Evolutionary conservation across 768 basidiomycete genomes (phyloP), one percentile per base, ranked within the genome.

Genomic region (Rhodotorula diobovata): DNA sequence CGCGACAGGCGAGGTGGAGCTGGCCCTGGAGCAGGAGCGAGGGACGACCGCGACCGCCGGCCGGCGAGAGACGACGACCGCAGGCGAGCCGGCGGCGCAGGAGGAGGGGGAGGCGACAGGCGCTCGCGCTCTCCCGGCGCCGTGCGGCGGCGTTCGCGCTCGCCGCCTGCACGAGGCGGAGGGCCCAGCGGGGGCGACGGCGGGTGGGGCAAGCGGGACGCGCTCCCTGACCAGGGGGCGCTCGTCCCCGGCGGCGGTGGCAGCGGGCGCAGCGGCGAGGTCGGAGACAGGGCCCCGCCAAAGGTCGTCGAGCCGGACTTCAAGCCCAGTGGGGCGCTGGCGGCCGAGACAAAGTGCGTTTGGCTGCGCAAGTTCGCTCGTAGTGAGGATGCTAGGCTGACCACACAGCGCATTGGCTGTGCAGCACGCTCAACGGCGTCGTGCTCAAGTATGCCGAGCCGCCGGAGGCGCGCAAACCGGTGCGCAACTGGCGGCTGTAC

Each of bases 371-470:
- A 14, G 32, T 7, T 32, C 4, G 30, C 58, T 32, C 12, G 10
- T 45, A 6, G 23, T 28, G 48, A 21, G 48, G 6, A 10, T 35
- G 18, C 4, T 16, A 28, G 51, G 48, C 50, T 25, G 28, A 23
- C 18, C 9, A 6, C 51, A 14, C 3, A 5, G n/a, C 16, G 14
- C 6, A 3, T 23, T 12, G 15, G 32, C 8, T 25, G 34, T 20
- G 28, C 64, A 76, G 72, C 60, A 77, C 65, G 45, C 71, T 79
- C 25, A 77, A 80, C 62, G 83, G 83, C 16, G 82, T 83, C 10
- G 86, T 96, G 55, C 83, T 99, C 72, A 99, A 98, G 81, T 99
- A 99, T 80, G 94, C 98, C 72, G 96, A 99, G 80, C 96, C 96
- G 25, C 93, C 96, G 12, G 96, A 99, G 83, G 96, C 95, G 39